A percentile compares a stretch with the other conserved stretches of the same genome.
These are phyloP conservation scores for Senna tora DNA, from an alignment of 306 rosid genomes.

Conservation along the genomic window DNA sequence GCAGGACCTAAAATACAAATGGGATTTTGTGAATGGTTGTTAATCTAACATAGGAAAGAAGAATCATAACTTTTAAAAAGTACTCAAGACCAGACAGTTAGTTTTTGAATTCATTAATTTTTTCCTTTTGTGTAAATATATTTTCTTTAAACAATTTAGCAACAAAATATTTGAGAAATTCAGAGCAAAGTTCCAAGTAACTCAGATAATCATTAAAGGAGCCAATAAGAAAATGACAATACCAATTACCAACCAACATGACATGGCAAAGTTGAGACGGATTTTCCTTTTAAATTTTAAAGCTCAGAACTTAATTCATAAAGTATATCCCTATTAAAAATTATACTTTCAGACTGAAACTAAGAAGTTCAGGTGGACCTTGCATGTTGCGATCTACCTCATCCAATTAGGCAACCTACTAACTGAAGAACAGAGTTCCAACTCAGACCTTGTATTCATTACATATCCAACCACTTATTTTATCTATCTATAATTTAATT, in stretches of 20 bases:
- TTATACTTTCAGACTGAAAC: not conserved
- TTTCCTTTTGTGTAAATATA: not conserved
- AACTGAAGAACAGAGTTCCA: slow-evolving; percentile 1
- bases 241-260: too few relatives aligned
- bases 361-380: slow-evolving; percentile 5
- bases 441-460: slow-evolving; percentile 24
- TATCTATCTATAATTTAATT: not conserved
- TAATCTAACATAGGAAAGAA: not conserved
- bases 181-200: not conserved
- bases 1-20: slow-evolving; percentile 78
- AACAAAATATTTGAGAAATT: slow-evolving; percentile 1
- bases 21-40: slow-evolving; percentile 31
- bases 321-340: not conserved
- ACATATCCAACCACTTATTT: not conserved
- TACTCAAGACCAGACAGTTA: not conserved
- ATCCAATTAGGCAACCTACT: slow-evolving; percentile 18
- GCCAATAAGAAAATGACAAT: too few relatives aligned
- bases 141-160: slow-evolving; percentile 7
- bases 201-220: too few relatives aligned
- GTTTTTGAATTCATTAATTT: not conserved
- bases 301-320: not conserved
- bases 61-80: not conserved
- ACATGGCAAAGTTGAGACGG: too few relatives aligned
- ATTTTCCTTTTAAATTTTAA: too few relatives aligned
- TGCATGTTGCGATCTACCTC: slow-evolving; percentile 6